Conservation (phyloP, 2,329 filamentous ascomycete genomes). For the Zymoseptoria brevis region DNA sequence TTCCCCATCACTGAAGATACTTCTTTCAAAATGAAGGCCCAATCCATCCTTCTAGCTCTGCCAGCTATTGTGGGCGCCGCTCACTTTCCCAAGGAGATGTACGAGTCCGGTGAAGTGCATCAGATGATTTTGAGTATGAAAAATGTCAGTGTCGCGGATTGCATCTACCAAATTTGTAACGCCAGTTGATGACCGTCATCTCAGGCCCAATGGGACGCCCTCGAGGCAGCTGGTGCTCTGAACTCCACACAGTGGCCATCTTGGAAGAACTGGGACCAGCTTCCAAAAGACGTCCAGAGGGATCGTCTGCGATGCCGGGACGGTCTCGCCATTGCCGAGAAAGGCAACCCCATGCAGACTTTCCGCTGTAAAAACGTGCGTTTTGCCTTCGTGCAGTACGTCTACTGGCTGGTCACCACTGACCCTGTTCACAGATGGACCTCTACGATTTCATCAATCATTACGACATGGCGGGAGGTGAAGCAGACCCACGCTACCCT, state of each 20-base stretch:
- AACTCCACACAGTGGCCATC: conserved; percentile 13
- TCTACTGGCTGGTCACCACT: background rate
- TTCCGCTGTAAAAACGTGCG: conserved; percentile 34
- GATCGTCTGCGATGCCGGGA: conserved; percentile 29
- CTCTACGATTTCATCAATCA: conserved; percentile 35
- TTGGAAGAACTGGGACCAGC: conserved; percentile 33
- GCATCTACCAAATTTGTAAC: background rate
- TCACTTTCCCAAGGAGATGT: conserved; percentile 26
- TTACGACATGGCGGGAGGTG: conserved; percentile 30
- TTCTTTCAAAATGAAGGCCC: conserved; percentile 12
- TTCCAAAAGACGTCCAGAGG: conserved; percentile 19
- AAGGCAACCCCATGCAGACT: conserved; percentile 29
- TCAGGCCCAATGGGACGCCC: conserved; percentile 20
- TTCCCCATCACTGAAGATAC: background rate
- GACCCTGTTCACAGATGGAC: conserved; percentile 24
- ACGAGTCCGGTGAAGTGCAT: conserved; percentile 35
- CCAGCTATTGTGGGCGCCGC: conserved; percentile 9
- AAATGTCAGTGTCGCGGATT: conserved; percentile 9
- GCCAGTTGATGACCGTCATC: background rate
- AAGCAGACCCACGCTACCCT: conserved; percentile 15
- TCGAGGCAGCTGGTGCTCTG: conserved; percentile 11
- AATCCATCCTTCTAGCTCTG: conserved; percentile 8
- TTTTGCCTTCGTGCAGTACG: background rate
- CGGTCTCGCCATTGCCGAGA: conserved; percentile 31
- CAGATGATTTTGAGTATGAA: conserved; percentile 30